Percentiles rank a stretch among this genome's conserved stretches.
Conservation (phyloP, 1,284 basidiomycete genomes). For the Filobasidium uniguttulatum region DNA sequence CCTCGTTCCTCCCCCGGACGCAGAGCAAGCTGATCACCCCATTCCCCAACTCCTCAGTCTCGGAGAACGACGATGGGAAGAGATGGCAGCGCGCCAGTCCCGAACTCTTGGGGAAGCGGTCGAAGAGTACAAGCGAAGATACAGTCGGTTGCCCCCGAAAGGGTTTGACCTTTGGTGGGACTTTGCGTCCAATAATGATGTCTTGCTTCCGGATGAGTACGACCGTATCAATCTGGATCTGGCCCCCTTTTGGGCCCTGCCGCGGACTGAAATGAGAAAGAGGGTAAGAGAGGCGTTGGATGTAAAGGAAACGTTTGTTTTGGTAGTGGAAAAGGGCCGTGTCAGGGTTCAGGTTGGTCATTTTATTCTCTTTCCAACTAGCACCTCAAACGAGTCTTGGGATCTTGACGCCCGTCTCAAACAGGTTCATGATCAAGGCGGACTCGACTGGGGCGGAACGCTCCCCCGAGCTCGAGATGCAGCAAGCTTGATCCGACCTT, state of each 20-base stretch:
- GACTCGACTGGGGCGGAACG: slow-evolving; percentile 30
- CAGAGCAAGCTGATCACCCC: slow-evolving; percentile 45
- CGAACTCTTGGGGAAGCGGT: slow-evolving; percentile 58
- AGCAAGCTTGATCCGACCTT: slow-evolving; percentile 27
- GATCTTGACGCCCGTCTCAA: background rate
- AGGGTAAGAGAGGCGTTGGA: slow-evolving; percentile 45
- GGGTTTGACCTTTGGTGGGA: slow-evolving; percentile 82
- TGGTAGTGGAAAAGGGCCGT: slow-evolving; percentile 24
- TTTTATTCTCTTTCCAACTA: too few species aligned
- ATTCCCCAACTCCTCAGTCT: slow-evolving; percentile 62
- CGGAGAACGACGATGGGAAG: slow-evolving; percentile 55
- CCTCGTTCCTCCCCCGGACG: slow-evolving; percentile 23
- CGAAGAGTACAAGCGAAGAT: slow-evolving; percentile 59
- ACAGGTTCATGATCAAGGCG: slow-evolving; percentile 27
- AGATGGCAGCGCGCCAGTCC: slow-evolving; percentile 56
- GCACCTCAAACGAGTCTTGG: too few species aligned
- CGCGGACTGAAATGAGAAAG: slow-evolving; percentile 53
- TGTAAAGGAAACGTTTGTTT: slow-evolving; percentile 30
- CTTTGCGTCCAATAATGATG: slow-evolving; percentile 55
- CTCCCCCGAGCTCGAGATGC: slow-evolving; percentile 24
- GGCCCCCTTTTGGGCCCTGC: slow-evolving; percentile 61
- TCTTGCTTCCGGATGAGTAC: slow-evolving; percentile 78
- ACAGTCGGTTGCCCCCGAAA: slow-evolving; percentile 60
- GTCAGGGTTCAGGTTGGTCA: slow-evolving; percentile 24
- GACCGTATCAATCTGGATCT: slow-evolving; percentile 66